Percentiles rank a stretch among this genome's conserved stretches.
Evolutionary conservation across 2,329 filamentous ascomycete genomes (phyloP).

Genomic region (Neopestalotiopsis clavispora): DNA sequence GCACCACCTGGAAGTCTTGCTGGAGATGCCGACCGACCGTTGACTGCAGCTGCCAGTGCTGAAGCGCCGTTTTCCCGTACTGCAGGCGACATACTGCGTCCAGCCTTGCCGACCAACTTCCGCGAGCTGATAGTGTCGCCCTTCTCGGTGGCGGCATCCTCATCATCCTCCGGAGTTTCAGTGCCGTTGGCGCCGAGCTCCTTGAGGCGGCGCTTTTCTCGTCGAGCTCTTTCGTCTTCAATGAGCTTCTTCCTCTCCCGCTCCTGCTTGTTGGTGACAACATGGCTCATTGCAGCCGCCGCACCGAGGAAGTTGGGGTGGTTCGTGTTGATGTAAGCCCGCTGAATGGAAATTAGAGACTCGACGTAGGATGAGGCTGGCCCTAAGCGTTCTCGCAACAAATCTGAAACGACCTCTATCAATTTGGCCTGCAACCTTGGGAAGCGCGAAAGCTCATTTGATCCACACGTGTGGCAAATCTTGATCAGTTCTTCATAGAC

Average conservation of each 20-base stretch:
- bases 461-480: constrained; percentile 98
- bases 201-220: constrained; percentile 82
- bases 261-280: constrained; percentile 93
- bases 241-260: constrained; percentile 82
- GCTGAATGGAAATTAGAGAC: constrained; percentile 94
- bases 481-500: constrained; percentile 99
- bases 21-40: constrained; percentile 69
- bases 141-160: constrained; percentile 60
- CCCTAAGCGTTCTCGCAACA: constrained; percentile 88
- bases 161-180: constrained; percentile 71
- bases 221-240: constrained; percentile 84
- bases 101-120: constrained; percentile 63
- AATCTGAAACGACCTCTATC: constrained; percentile 96
- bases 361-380: constrained; percentile 92
- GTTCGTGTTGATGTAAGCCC: constrained; percentile 99
- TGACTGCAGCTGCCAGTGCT: constrained; percentile 69
- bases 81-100: constrained; percentile 83
- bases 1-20: constrained; percentile 68
- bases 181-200: constrained; percentile 80
- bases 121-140: constrained; percentile 63
- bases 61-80: constrained; percentile 69
- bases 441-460: constrained; percentile 89
- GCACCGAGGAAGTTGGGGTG: constrained; percentile 98
- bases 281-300: constrained; percentile 95
- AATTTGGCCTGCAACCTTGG: constrained; percentile 94